These are phyloP conservation scores for Austroboletus festivus DNA, from an alignment of 768 basidiomycete species.

Conservation along the genomic window DNA sequence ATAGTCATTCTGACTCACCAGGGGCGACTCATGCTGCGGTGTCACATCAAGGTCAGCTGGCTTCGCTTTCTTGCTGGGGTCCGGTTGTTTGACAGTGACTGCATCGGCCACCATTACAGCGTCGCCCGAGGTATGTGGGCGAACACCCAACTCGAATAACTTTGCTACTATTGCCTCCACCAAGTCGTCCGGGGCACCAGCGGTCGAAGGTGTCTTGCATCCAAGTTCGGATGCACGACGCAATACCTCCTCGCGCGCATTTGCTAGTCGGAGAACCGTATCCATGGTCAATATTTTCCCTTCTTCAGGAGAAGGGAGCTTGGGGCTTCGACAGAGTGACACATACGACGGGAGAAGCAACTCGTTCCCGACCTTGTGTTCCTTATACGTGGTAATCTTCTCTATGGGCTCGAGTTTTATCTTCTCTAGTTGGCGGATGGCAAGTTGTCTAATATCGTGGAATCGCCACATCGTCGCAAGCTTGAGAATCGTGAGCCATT, in stretches of 20 bases:
- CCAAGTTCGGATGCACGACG: constrained; percentile 35
- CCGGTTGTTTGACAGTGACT: neutral
- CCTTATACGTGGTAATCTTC: constrained; percentile 56
- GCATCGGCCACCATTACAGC: neutral
- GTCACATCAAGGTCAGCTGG: fast-evolving
- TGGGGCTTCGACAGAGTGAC: constrained; percentile 47
- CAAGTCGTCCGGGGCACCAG: constrained; percentile 25
- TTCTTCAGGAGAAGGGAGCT: constrained; percentile 52
- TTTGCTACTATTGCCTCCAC: constrained; percentile 30
- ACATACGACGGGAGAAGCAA: constrained; percentile 53
- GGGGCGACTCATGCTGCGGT: neutral
- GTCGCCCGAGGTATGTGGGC: constrained; percentile 1
- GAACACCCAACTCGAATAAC: constrained; percentile 29
- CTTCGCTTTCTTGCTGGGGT: neutral
- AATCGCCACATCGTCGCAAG: constrained; percentile 59
- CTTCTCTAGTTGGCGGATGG: constrained; percentile 54
- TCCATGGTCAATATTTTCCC: constrained; percentile 56
- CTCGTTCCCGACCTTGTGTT: constrained; percentile 44
- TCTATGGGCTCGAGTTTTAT: constrained; percentile 45
- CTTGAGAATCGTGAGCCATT: constrained; percentile 54
- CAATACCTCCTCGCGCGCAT: constrained; percentile 46
- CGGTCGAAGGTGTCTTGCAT: constrained; percentile 25
- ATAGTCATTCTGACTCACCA: constrained; percentile 5
- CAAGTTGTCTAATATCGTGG: constrained; percentile 44
- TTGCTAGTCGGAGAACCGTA: constrained; percentile 49